Base-by-base conservation (phyloP, 371 early-diverging fungal species). In the Mucor racemosus region DNA sequence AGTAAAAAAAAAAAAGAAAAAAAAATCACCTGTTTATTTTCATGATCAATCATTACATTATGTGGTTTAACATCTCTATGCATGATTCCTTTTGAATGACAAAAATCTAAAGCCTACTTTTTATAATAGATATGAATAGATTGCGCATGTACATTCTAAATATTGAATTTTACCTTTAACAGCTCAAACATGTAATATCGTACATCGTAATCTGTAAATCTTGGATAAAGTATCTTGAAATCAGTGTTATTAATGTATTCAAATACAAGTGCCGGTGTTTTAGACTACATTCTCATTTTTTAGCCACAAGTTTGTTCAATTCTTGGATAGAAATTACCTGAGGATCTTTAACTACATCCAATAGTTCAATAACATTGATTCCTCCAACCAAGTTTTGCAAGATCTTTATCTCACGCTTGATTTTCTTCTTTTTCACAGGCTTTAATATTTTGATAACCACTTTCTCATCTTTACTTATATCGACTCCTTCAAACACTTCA, bases 51-150 rank as follows among this genome's bases (percentile, higher is more conserved):
- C 95, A 99, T 99, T 31, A 99, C 97, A 75, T 99, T 99, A 76
- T 99, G 99, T 38, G 99, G 99, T 81, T 99, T 99, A 61, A 99
- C 98, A 80, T 99, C 99, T 60, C 99, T 90, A 81, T 99, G 99
- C 96, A 99, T 98, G 77, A 99, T 99, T 21, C 99, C 99, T 64
- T 92, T 88, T 21, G 97, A 96, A 74, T 99, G 99, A 73, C 96
- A 94, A 72, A 93, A 98, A 65, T 98, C 99, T 69, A 99, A 86
- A 8, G 99, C 99, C 66, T 61, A 44, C 31, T 21, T 59, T 55
- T 34, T n/a, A 15, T 9, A 21, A 26, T 4, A 50, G 9, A 50
- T 50, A 21, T 50, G 11, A 50, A 50, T 26, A 19, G 1, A 50
- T 38, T 38, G 38, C 17, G 17, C n/a, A 50, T 50, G 6, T 26